Conservation (phyloP, 2,329 filamentous ascomycete species). For the Aureobasidium mangrovei region DNA sequence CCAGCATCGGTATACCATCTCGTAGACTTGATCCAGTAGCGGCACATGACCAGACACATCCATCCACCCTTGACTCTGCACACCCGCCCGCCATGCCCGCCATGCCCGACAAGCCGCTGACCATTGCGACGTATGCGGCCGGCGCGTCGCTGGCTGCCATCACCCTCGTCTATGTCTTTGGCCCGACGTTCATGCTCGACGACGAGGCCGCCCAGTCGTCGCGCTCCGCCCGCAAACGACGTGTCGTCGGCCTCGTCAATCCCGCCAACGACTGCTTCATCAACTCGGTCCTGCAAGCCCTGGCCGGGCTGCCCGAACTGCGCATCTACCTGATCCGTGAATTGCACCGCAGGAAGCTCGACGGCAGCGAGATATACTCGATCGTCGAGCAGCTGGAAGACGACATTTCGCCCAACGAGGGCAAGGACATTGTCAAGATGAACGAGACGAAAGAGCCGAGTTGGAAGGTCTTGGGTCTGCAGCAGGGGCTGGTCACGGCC, state of each 20-base stretch:
- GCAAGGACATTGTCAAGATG: slow-evolving; percentile 35
- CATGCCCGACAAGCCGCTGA: slow-evolving; percentile 77
- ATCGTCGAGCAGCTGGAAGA: slow-evolving; percentile 26
- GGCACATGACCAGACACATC: no score
- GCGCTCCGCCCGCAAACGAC: slow-evolving; percentile 61
- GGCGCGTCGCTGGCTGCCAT: slow-evolving; percentile 91
- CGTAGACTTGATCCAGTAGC: no score
- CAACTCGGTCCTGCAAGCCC: slow-evolving; percentile 88
- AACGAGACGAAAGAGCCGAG: slow-evolving; percentile 29
- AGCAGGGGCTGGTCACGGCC: slow-evolving; percentile 72
- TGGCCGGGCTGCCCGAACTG: slow-evolving; percentile 82
- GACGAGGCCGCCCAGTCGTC: slow-evolving; percentile 55
- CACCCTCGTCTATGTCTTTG: slow-evolving; percentile 93
- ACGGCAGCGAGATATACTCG: slow-evolving; percentile 65
- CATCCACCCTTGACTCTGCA: no score
- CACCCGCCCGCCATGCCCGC: no score
- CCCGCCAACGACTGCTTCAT: slow-evolving; percentile 78
- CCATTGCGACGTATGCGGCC: slow-evolving; percentile 85
- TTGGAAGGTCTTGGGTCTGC: slow-evolving; percentile 51
- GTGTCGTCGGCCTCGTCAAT: slow-evolving; percentile 81
- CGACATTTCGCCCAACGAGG: slow-evolving; percentile 52
- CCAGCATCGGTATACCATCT: no score
- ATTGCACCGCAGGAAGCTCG: slow-evolving; percentile 72
- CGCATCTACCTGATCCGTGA: slow-evolving; percentile 88
- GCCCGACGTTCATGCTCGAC: slow-evolving; percentile 93